phyloP scores from a whole-genome alignment of 371 early-diverging fungal species.

The Mortierella sp. region DNA sequence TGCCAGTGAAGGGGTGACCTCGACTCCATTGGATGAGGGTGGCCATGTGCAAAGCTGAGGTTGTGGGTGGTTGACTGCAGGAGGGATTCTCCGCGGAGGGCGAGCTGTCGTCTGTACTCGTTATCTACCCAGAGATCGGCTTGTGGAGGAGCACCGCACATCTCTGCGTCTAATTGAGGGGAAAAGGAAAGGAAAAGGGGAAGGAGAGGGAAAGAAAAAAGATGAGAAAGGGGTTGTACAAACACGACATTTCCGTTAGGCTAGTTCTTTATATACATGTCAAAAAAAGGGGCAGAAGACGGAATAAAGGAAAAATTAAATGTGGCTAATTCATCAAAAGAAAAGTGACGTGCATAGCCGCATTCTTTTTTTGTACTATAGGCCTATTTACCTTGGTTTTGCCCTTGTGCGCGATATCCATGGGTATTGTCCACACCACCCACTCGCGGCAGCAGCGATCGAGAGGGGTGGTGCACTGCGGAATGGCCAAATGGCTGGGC shows the following conservation, averaged over 20 bases:
- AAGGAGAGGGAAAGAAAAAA: background rate
- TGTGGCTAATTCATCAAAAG: too few relatives aligned
- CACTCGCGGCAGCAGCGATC: background rate
- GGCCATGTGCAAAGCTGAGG: background rate
- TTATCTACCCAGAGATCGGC: background rate
- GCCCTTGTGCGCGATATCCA: background rate
- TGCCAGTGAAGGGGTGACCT: conserved; percentile 27
- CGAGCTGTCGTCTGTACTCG: background rate
- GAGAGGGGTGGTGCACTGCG: background rate
- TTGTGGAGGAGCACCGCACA: background rate
- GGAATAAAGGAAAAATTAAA: background rate
- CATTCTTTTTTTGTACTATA: background rate
- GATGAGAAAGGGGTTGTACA: too few relatives aligned
- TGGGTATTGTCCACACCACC: background rate
- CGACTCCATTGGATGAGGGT: conserved; percentile 11
- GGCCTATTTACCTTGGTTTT: background rate
- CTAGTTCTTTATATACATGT: background rate
- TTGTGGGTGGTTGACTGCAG: background rate
- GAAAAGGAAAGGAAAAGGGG: background rate
- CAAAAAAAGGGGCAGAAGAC: background rate
- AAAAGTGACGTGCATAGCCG: conserved; percentile 3
- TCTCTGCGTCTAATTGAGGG: background rate
- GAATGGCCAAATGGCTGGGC: conserved; percentile 12
- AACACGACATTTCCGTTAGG: background rate
- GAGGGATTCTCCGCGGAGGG: background rate